Conservation (phyloP, 768 basidiomycete species). For the Lactarius tabidus region DNA sequence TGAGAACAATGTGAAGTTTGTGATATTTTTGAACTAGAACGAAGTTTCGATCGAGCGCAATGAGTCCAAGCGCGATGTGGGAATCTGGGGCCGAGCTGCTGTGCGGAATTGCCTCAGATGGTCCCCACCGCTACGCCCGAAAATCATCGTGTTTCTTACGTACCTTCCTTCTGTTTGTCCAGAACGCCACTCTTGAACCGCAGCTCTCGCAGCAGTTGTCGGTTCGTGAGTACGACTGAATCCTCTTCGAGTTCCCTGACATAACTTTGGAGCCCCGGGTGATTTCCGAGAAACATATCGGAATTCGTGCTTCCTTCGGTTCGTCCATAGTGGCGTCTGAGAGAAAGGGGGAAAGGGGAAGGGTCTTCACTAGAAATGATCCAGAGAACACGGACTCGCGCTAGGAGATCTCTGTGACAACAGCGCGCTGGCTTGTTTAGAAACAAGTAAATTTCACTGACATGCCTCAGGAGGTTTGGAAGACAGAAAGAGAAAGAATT, state of each 20-base stretch:
- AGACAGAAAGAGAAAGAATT: background rate
- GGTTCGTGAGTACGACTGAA: background rate
- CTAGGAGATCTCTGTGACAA: background rate
- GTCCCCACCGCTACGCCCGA: conserved; percentile 14
- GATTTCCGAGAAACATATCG: background rate
- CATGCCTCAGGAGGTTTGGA: background rate
- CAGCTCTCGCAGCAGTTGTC: background rate
- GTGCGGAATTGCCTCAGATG: background rate
- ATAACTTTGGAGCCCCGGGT: background rate
- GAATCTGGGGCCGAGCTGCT: background rate
- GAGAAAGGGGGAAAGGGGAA: background rate
- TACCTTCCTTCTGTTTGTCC: background rate
- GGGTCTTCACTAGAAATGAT: background rate
- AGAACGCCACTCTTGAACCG: conserved; percentile 8
- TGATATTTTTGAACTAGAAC: conserved; percentile 7
- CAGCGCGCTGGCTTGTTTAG: background rate
- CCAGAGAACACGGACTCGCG: background rate
- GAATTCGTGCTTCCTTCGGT: background rate
- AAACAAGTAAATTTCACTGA: background rate
- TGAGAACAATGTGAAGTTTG: conserved; percentile 10
- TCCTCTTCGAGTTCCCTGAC: background rate
- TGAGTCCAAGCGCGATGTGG: background rate
- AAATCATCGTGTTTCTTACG: background rate
- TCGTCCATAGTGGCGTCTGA: background rate
- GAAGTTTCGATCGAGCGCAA: background rate